phyloP scores from a whole-genome alignment of 352 stramenopile genomes.

The Pythium sp. region DNA sequence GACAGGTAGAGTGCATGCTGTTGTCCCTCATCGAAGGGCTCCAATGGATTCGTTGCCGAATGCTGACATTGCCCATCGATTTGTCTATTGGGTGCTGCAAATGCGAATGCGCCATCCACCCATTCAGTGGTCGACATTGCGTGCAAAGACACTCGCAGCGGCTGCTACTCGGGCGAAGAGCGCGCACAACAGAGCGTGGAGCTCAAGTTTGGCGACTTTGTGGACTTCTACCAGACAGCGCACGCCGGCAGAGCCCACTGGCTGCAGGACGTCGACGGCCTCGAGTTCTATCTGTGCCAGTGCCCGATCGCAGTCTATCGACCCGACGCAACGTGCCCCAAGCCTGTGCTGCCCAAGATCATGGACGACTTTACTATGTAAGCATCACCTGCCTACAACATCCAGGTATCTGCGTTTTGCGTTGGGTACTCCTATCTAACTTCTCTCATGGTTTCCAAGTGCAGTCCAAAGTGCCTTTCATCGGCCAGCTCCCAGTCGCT shows the following conservation, averaged over 20 bases:
- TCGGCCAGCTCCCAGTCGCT: conserved; percentile 24
- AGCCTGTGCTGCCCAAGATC: conserved; percentile 40
- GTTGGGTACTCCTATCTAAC: neutral
- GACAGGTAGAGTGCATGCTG: conserved; percentile 23
- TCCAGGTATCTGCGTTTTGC: neutral
- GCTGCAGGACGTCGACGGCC: conserved; percentile 61
- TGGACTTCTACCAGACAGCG: conserved; percentile 62
- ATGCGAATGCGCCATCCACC: neutral
- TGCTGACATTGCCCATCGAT: neutral
- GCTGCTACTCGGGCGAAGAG: conserved; percentile 63
- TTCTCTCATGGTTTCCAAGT: neutral
- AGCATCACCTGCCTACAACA: conserved; percentile 3
- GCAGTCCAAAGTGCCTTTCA: conserved; percentile 43
- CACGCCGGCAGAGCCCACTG: conserved; percentile 48
- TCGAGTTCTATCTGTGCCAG: conserved; percentile 84
- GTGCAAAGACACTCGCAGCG: conserved; percentile 46
- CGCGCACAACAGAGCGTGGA: conserved; percentile 60
- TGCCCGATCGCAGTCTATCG: conserved; percentile 65
- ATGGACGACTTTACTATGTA: conserved; percentile 67
- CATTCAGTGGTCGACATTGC: conserved; percentile 71
- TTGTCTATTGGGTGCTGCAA: neutral
- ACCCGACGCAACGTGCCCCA: conserved; percentile 41
- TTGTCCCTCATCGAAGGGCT: neutral
- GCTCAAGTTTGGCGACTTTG: conserved; percentile 81
- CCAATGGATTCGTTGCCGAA: neutral